Conservation (phyloP, 2,329 filamentous ascomycete genomes). For the Aureobasidium leucospermi region DNA sequence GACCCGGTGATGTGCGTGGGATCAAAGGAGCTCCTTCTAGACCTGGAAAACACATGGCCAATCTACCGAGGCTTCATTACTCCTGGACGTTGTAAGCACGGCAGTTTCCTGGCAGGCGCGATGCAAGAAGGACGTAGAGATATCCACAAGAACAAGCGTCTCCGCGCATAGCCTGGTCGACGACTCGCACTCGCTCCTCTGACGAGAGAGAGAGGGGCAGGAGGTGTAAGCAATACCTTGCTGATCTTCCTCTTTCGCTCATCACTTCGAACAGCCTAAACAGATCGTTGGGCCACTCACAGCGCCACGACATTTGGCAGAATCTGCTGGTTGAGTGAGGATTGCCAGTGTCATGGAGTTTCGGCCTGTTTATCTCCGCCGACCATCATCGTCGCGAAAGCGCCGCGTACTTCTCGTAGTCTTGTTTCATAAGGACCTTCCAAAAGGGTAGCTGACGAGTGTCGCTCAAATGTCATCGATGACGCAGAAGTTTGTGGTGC, state of each 20-base stretch:
- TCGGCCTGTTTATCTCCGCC: background rate
- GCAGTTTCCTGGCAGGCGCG: conserved; percentile 3
- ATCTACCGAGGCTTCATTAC: conserved; percentile 7
- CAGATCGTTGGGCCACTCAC: conserved; percentile 10
- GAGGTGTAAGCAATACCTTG: background rate
- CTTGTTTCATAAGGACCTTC: conserved; percentile 13
- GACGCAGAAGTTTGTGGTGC: background rate
- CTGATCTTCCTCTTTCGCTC: background rate
- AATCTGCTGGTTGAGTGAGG: conserved; percentile 7
- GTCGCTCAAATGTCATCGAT: conserved; percentile 12
- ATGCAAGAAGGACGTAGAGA: background rate
- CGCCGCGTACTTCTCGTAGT: conserved; percentile 5
- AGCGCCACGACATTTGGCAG: conserved; percentile 8
- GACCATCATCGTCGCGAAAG: background rate
- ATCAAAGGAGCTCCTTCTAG: conserved; percentile 9
- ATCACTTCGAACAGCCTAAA: conserved; percentile 6
- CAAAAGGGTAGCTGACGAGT: background rate
- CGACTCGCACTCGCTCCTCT: background rate
- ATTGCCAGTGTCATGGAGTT: conserved; percentile 3
- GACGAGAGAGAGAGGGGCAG: background rate
- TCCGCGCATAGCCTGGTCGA: background rate
- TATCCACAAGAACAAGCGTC: background rate
- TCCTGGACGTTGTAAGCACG: background rate
- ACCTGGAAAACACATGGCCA: conserved; percentile 7
- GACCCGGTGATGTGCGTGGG: conserved; percentile 13